Percentiles rank a stretch among this genome's conserved stretches.
These are phyloP conservation scores for Talaromyces sp. DNA, from an alignment of 2,329 filamentous ascomycete species.

Conservation along the genomic window DNA sequence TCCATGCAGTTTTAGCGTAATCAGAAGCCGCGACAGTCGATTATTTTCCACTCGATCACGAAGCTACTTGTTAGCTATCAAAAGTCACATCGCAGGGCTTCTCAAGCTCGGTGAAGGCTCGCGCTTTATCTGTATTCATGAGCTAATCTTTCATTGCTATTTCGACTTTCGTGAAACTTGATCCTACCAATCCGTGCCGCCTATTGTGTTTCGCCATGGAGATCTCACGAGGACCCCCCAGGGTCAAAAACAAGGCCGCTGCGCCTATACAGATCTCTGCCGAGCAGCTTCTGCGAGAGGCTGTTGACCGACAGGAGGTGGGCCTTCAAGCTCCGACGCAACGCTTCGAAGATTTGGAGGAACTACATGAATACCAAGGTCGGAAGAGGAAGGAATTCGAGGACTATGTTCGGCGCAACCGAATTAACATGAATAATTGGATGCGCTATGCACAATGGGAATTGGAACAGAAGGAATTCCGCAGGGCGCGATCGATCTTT, in stretches of 20 bases:
- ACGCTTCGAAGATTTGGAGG: conserved; percentile 92
- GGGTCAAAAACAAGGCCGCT: conserved; percentile 98
- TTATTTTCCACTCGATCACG: conserved; percentile 20
- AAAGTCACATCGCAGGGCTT: conserved; percentile 7
- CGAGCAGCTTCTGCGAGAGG: conserved; percentile 94
- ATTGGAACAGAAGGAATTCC: conserved; percentile 95
- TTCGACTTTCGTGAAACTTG: background rate
- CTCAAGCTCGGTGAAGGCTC: background rate
- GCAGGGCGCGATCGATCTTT: conserved; percentile 86
- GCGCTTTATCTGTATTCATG: background rate
- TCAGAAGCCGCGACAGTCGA: background rate
- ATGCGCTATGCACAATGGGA: conserved; percentile 97
- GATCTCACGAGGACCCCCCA: conserved; percentile 80
- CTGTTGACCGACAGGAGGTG: conserved; percentile 91
- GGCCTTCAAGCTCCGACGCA: conserved; percentile 86
- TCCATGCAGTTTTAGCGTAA: conserved; percentile 10
- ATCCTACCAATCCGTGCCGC: background rate
- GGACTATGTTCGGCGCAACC: conserved; percentile 92
- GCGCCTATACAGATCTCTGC: conserved; percentile 90
- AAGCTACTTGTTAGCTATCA: background rate
- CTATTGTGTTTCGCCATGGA: conserved; percentile 65
- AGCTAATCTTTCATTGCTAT: background rate
- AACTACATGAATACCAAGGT: conserved; percentile 95
- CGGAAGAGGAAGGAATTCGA: conserved; percentile 96
- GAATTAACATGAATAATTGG: conserved; percentile 98